Percentiles rank a stretch among this genome's conserved stretches.
These are phyloP conservation scores for Xanthoconium stramineum DNA, from an alignment of 768 basidiomycete genomes.

Conservation along the genomic window DNA sequence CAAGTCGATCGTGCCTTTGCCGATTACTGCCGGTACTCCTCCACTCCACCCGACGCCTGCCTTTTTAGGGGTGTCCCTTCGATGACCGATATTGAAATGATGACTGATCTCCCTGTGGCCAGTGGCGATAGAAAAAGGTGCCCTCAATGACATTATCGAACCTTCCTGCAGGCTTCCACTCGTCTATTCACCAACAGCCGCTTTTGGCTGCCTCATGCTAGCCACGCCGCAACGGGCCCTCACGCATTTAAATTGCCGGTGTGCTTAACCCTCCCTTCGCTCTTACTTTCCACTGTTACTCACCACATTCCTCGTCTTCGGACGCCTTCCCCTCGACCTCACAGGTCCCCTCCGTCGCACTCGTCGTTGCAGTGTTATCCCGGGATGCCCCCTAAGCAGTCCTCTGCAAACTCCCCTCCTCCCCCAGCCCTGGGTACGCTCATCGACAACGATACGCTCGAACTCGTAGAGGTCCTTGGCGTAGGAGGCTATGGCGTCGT, in stretches of 20 bases:
- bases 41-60: slow-evolving; percentile 17
- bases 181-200: slow-evolving; percentile 35
- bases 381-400: slow-evolving; percentile 32
- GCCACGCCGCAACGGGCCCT: slow-evolving; percentile 34
- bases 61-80: slow-evolving; percentile 27
- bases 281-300: slow-evolving; percentile 22
- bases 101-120: slow-evolving; percentile 27
- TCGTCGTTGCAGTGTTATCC: slow-evolving; percentile 17
- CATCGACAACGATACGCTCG: slow-evolving; percentile 79
- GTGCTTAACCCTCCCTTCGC: slow-evolving; percentile 22
- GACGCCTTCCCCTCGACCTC: slow-evolving; percentile 24
- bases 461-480: slow-evolving; percentile 85
- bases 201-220: slow-evolving; percentile 34
- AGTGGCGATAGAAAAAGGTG: slow-evolving; percentile 31
- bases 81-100: slow-evolving; percentile 30
- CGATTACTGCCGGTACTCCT: background rate
- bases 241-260: slow-evolving; percentile 32
- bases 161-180: slow-evolving; percentile 24
- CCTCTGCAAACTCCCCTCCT: slow-evolving; percentile 41
- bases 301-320: slow-evolving; percentile 20
- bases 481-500: slow-evolving; percentile 95
- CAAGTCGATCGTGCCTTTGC: slow-evolving; percentile 8
- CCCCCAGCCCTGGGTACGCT: slow-evolving; percentile 62
- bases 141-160: slow-evolving; percentile 26
- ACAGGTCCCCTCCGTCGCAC: slow-evolving; percentile 15